Evolutionary conservation across 495 filamentous ascomycete genomes (phyloP), one percentile per base, ranked within the genome.

Genomic region (Hamigera avellanea): DNA sequence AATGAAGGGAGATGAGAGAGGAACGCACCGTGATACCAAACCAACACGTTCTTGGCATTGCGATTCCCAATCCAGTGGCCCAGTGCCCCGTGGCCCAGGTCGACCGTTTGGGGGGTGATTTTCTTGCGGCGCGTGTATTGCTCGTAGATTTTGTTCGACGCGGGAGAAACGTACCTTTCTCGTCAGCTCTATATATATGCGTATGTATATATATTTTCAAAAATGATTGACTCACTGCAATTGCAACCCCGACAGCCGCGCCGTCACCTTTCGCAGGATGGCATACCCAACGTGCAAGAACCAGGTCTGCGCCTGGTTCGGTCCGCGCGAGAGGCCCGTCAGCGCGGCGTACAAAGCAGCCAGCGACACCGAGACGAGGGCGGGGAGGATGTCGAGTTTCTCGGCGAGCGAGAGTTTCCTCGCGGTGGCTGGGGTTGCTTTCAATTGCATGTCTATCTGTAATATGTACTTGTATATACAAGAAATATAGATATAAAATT

Each of bases 1-100:
- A n/a, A 9, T n/a, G 7, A 3, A 19, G 8, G 1, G 21, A 23
- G 5, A 23, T 23, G 21, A n/a, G 21, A 23, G 5, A 23, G 4
- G 19, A 6, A 47, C 61, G 26, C 33, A 74, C 71, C 78, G 38
- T 78, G 75, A 40, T 67, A 75, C 56, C 70, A 80, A 23, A 81
- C 40, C 14, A 83, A 44, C 9, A 74, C 50, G 36, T 76, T 69
- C 41, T 69, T 53, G 3, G 75, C 71, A 40, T 59, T 56, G 23
- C 52, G 54, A 31, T 64, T 51, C 0, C 78, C 77, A 5, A 80
- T 41, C 77, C 78, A 81, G 43, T 76, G 71, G 9, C 72, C 75
- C 36, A 59, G 48, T 0, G 64, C 67, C n/a, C 73, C 75, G 29
- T 69, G 50, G 21, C 57, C 52, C 16, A 80, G 54, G 1, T 69